Percentiles rank a stretch among this genome's conserved stretches.
These are phyloP conservation scores for Beta corolliflora DNA, from an alignment of 179 eudicot species.

Conservation along the genomic window DNA sequence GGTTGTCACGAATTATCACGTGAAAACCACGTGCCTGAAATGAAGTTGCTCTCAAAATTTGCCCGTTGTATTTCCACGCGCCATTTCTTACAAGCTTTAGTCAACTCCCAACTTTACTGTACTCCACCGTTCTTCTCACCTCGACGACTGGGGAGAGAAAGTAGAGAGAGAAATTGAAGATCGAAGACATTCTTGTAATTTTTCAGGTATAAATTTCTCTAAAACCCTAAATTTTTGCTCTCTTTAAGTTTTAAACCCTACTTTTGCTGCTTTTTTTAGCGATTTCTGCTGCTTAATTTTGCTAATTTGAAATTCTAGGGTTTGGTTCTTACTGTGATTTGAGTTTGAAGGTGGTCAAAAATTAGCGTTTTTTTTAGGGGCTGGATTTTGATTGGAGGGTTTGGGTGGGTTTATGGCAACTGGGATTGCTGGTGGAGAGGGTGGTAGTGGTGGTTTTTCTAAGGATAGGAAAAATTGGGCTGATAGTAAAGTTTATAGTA, in stretches of 20 bases:
- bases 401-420: constrained; percentile 21
- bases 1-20: background rate
- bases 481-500: constrained; percentile 52
- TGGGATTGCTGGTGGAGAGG: constrained; percentile 29
- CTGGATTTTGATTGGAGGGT: background rate
- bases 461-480: constrained; percentile 43
- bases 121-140: constrained; percentile 5
- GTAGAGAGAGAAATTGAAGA: background rate
- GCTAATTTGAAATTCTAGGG: background rate
- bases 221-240: background rate
- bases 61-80: background rate
- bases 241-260: background rate
- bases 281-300: background rate
- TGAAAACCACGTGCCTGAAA: background rate
- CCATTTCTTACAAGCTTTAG: background rate
- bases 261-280: background rate
- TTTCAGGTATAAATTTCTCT: background rate
- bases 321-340: background rate
- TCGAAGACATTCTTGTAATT: background rate
- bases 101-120: constrained; percentile 17
- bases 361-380: constrained; percentile 5
- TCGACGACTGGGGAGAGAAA: background rate
- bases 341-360: constrained; percentile 22
- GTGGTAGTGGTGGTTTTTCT: constrained; percentile 30
- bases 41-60: no score